Evolutionary conservation across 495 filamentous ascomycete species (phyloP).

Genomic region (Trypethelium eluteriae): DNA sequence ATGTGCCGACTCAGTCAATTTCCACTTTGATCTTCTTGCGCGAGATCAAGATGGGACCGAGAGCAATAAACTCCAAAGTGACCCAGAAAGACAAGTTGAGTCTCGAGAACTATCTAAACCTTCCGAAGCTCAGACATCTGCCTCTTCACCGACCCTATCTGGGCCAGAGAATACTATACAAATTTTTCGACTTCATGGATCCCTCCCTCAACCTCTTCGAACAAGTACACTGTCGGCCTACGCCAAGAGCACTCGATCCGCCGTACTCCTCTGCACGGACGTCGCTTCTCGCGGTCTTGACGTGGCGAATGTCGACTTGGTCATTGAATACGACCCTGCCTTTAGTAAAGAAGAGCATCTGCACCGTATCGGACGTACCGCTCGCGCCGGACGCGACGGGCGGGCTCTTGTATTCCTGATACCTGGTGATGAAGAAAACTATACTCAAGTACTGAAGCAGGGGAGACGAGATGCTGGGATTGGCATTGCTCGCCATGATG

Average conservation of each 20-base stretch:
- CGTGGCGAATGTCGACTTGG: constrained; percentile 84
- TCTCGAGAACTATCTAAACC: constrained; percentile 15
- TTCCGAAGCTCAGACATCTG: constrained; percentile 29
- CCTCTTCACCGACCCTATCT: constrained; percentile 23
- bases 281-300: constrained; percentile 92
- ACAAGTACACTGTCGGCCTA: constrained; percentile 77
- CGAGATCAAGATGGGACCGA: constrained; percentile 29
- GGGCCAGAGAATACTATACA: constrained; percentile 41
- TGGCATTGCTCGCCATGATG: constrained; percentile 46
- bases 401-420: constrained; percentile 81
- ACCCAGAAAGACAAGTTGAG: neutral
- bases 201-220: constrained; percentile 77
- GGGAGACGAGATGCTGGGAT: constrained; percentile 51
- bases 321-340: constrained; percentile 90
- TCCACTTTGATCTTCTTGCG: constrained; percentile 84
- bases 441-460: constrained; percentile 63
- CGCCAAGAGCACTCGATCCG: constrained; percentile 51
- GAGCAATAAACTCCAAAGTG: constrained; percentile 14
- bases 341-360: constrained; percentile 87
- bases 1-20: constrained; percentile 93
- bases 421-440: constrained; percentile 84
- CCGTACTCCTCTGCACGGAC: constrained; percentile 85
- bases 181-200: constrained; percentile 86
- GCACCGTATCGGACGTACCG: constrained; percentile 90
- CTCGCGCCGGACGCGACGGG: constrained; percentile 83